Percentiles rank a stretch among this genome's conserved stretches.
Evolutionary conservation across 495 filamentous ascomycete genomes (phyloP).

Genomic region (Penicillium bialowiezense): DNA sequence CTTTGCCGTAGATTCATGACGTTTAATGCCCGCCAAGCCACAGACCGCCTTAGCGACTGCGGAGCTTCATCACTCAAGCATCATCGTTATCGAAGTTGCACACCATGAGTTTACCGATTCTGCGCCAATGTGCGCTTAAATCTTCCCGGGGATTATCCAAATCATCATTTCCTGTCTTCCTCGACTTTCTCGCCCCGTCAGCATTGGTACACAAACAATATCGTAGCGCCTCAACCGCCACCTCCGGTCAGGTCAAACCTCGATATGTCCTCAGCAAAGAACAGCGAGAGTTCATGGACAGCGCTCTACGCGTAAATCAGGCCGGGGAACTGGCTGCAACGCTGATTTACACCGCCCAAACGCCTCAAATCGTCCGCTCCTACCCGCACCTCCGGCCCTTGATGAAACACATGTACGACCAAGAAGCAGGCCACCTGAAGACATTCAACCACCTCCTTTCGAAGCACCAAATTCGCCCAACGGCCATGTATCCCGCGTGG

Average conservation of each 20-base stretch:
- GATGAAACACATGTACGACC: conserved; percentile 98
- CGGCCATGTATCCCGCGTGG: conserved; percentile 93
- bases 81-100: background rate
- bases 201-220: conserved; percentile 18
- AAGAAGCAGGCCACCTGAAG: conserved; percentile 81
- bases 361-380: conserved; percentile 65
- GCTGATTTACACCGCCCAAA: conserved; percentile 81
- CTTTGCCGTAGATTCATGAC: conserved; percentile 26
- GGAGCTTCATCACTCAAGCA: background rate
- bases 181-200: conserved; percentile 46
- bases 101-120: conserved; percentile 17
- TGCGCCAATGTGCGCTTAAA: conserved; percentile 19
- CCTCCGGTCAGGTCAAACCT: conserved; percentile 32
- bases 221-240: conserved; percentile 30
- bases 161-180: conserved; percentile 23
- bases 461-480: conserved; percentile 88
- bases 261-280: conserved; percentile 62
- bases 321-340: conserved; percentile 86
- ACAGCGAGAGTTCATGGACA: conserved; percentile 74
- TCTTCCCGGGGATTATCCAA: conserved; percentile 13
- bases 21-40: conserved; percentile 21
- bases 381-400: conserved; percentile 84
- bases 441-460: conserved; percentile 84
- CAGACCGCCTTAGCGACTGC: conserved; percentile 8
- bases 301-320: conserved; percentile 85